Evolutionary conservation across 495 filamentous ascomycete genomes (phyloP).

Genomic region (Penicillium antarcticum): DNA sequence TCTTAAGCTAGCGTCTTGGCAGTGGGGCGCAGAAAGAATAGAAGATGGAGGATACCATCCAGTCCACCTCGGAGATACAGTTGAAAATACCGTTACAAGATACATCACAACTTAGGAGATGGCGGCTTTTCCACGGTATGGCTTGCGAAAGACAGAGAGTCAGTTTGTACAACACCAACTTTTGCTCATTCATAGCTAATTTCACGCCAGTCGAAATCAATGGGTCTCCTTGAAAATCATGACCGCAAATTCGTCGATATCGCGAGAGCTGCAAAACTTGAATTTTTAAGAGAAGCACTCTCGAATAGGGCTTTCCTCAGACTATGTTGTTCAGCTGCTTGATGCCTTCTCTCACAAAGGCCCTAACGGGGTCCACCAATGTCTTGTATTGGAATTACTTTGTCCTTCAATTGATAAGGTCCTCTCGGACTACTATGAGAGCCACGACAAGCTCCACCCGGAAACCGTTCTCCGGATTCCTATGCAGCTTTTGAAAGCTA

Average conservation of each 20-base stretch:
- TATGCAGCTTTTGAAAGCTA: slow-evolving; percentile 23
- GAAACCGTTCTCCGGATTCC: slow-evolving; percentile 24
- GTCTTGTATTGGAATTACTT: slow-evolving; percentile 42
- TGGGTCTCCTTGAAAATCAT: slow-evolving; percentile 40
- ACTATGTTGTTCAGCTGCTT: slow-evolving; percentile 31
- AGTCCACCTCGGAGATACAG: slow-evolving; percentile 75
- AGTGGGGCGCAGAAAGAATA: too few species aligned
- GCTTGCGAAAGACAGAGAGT: slow-evolving; percentile 47
- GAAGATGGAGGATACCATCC: slow-evolving; percentile 73
- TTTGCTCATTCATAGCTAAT: slow-evolving; percentile 9
- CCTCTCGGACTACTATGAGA: slow-evolving; percentile 17
- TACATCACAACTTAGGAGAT: slow-evolving; percentile 80
- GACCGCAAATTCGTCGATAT: slow-evolving; percentile 16
- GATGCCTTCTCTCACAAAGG: slow-evolving; percentile 37
- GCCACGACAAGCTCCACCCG: slow-evolving; percentile 13
- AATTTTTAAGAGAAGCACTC: slow-evolving; percentile 3
- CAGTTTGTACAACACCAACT: too few species aligned
- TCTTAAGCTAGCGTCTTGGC: too few species aligned
- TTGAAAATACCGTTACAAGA: slow-evolving; percentile 79
- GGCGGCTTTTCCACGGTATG: slow-evolving; percentile 88
- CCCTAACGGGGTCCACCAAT: slow-evolving; percentile 42
- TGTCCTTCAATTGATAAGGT: slow-evolving; percentile 28
- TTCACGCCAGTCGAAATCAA: slow-evolving; percentile 13
- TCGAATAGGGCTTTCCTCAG: slow-evolving; percentile 5
- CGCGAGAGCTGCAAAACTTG: slow-evolving; percentile 15